Evolutionary conservation across 1,284 basidiomycete genomes (phyloP).

Genomic region (Rugiboletus extremiorientalis): DNA sequence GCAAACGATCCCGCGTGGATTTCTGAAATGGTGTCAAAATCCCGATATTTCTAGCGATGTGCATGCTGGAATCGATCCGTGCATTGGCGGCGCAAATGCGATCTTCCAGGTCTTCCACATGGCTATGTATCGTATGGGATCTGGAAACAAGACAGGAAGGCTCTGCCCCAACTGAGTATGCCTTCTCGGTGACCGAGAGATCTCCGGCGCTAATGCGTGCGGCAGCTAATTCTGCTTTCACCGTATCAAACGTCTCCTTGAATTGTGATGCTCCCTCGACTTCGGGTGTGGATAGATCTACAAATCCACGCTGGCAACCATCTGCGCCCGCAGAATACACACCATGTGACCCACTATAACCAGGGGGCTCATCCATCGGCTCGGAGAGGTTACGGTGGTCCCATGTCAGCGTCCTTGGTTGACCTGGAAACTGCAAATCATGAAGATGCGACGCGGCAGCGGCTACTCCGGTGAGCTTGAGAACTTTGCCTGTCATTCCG

Average conservation of each 20-base stretch:
- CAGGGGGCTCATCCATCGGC: slow-evolving; percentile 3
- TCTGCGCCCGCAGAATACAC: slow-evolving; percentile 30
- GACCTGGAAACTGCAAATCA: slow-evolving; percentile 48
- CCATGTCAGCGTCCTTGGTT: slow-evolving; percentile 46
- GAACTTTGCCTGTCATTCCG: slow-evolving; percentile 67
- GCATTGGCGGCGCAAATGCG: slow-evolving; percentile 57
- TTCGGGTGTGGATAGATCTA: slow-evolving; percentile 47
- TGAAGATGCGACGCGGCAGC: slow-evolving; percentile 81
- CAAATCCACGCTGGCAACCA: slow-evolving; percentile 37
- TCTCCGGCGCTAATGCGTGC: slow-evolving; percentile 33
- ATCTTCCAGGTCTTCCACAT: slow-evolving; percentile 63
- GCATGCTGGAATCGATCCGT: slow-evolving; percentile 71
- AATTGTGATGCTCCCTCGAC: slow-evolving; percentile 60
- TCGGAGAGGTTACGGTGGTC: slow-evolving; percentile 36
- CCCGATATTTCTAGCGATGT: slow-evolving; percentile 79
- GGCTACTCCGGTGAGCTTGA: slow-evolving; percentile 77
- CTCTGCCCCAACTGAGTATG: slow-evolving; percentile 2
- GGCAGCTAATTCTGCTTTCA: slow-evolving; percentile 79
- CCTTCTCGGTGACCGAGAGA: slow-evolving; percentile 4
- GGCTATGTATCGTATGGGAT: slow-evolving; percentile 56
- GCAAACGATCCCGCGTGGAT: slow-evolving; percentile 76
- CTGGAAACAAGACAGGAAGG: slow-evolving; percentile 35
- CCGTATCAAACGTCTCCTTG: slow-evolving; percentile 81
- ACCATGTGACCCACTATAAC: slow-evolving; percentile 16
- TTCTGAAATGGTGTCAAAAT: slow-evolving; percentile 86